Evolutionary conservation across 306 rosid genomes (phyloP).

Genomic region (Dryas drummondii): DNA sequence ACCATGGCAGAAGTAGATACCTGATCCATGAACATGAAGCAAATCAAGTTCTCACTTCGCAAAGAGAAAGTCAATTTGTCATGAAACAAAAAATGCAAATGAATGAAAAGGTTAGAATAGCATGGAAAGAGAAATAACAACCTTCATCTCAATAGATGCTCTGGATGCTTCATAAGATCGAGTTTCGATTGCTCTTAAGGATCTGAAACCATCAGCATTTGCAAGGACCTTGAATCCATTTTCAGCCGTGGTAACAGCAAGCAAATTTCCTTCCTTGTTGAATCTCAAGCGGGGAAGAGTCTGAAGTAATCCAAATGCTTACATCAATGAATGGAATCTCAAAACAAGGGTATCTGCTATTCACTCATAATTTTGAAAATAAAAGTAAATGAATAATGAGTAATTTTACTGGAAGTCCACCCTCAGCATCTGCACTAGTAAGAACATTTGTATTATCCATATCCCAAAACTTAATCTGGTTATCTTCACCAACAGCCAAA

Average conservation of each 20-base stretch:
- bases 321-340: slow-evolving; percentile 9
- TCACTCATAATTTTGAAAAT: not conserved
- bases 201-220: slow-evolving; percentile 58
- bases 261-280: slow-evolving; percentile 63
- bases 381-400: slow-evolving; percentile 8
- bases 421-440: slow-evolving; percentile 50
- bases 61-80: slow-evolving; percentile 6
- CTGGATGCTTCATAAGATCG: slow-evolving; percentile 59
- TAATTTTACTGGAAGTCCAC: slow-evolving; percentile 55
- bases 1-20: slow-evolving; percentile 53
- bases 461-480: slow-evolving; percentile 71
- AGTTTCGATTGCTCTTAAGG: slow-evolving; percentile 44
- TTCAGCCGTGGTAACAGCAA: slow-evolving; percentile 55
- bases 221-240: slow-evolving; percentile 67
- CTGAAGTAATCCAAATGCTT: slow-evolving; percentile 35
- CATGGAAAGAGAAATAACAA: slow-evolving; percentile 22
- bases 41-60: not conserved
- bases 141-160: slow-evolving; percentile 58
- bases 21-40: slow-evolving; percentile 23
- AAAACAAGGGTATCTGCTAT: not conserved
- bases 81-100: slow-evolving; percentile 11
- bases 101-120: slow-evolving; percentile 1
- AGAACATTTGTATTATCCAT: slow-evolving; percentile 52
- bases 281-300: slow-evolving; percentile 62
- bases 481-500: slow-evolving; percentile 73